phyloP scores from a whole-genome alignment of 768 basidiomycete species.

The Tephrocybe sp. region DNA sequence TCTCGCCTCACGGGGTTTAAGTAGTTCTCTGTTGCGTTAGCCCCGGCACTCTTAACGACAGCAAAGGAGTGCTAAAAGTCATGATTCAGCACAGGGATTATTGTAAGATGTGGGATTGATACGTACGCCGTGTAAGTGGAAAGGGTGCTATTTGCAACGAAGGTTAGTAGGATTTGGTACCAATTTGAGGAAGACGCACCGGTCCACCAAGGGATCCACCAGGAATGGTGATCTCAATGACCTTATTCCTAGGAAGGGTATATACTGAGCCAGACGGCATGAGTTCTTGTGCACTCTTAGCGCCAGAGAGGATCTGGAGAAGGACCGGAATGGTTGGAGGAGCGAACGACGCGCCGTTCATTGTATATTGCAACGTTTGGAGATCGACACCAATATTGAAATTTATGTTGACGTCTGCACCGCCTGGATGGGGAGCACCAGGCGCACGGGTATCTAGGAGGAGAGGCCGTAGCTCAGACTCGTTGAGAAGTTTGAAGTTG shows the following conservation, averaged over 20 bases:
- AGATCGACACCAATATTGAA: slow-evolving; percentile 15
- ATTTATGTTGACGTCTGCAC: slow-evolving; percentile 18
- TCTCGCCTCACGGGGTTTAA: slow-evolving; percentile 36
- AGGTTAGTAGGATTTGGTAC: background rate
- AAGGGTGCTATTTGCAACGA: slow-evolving; percentile 26
- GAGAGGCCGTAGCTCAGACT: slow-evolving; percentile 15
- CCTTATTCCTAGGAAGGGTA: slow-evolving; percentile 33
- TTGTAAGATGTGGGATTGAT: no score
- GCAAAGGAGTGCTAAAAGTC: slow-evolving; percentile 30
- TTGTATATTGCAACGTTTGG: slow-evolving; percentile 20
- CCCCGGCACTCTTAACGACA: slow-evolving; percentile 35
- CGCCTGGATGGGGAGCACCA: slow-evolving; percentile 8
- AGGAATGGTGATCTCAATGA: slow-evolving; percentile 39
- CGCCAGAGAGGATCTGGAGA: slow-evolving; percentile 45
- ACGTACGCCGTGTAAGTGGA: slow-evolving; percentile 40
- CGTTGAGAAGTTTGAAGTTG: slow-evolving; percentile 2
- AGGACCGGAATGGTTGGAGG: slow-evolving; percentile 42
- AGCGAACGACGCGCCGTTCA: slow-evolving; percentile 29
- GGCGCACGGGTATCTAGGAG: slow-evolving; percentile 6
- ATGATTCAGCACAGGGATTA: background rate
- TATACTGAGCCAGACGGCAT: slow-evolving; percentile 31
- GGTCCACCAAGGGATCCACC: slow-evolving; percentile 22
- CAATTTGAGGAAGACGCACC: slow-evolving; percentile 10
- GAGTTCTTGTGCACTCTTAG: slow-evolving; percentile 29
- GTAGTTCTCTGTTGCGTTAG: slow-evolving; percentile 27